Evolutionary conservation across 2,329 filamentous ascomycete species (phyloP).

Genomic region (Hypoxylon sp.): DNA sequence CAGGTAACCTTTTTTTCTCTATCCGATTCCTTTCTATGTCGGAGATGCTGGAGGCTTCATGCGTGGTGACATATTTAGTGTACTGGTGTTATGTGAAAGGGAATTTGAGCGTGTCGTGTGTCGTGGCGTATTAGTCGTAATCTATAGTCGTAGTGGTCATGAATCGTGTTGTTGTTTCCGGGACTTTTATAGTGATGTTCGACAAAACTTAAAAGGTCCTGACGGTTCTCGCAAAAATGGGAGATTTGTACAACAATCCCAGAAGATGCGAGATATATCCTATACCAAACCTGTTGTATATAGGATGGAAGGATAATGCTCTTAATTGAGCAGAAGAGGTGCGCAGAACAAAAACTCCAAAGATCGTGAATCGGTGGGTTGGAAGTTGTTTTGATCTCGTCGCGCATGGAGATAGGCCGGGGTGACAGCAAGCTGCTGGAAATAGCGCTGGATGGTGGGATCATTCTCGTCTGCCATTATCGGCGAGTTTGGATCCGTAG

Average conservation of each 20-base stretch:
- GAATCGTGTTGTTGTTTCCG: conserved; percentile 8
- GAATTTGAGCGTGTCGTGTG: background rate
- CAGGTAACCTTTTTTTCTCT: conserved; percentile 10
- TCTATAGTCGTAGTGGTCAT: conserved; percentile 1
- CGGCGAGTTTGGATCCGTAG: conserved; percentile 63
- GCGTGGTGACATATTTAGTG: background rate
- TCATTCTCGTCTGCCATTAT: conserved; percentile 65
- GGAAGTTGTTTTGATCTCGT: conserved; percentile 68
- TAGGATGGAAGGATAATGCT: conserved; percentile 33
- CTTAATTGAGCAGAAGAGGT: conserved; percentile 57
- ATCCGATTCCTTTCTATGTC: conserved; percentile 14
- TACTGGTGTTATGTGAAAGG: conserved; percentile 9
- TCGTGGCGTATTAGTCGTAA: conserved; percentile 17
- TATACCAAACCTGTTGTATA: conserved; percentile 39
- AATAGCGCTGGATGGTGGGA: conserved; percentile 65
- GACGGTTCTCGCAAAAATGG: background rate
- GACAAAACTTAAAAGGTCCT: conserved; percentile 3
- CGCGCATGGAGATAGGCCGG: conserved; percentile 62
- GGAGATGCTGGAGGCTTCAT: conserved; percentile 8
- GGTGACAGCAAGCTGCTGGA: conserved; percentile 69
- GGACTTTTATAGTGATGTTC: background rate
- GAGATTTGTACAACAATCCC: conserved; percentile 12
- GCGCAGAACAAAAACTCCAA: conserved; percentile 64
- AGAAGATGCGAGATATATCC: conserved; percentile 2
- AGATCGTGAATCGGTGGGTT: conserved; percentile 63